Evolutionary conservation across 2,329 filamentous ascomycete species (phyloP).

Genomic region (Trichoderma sp.): DNA sequence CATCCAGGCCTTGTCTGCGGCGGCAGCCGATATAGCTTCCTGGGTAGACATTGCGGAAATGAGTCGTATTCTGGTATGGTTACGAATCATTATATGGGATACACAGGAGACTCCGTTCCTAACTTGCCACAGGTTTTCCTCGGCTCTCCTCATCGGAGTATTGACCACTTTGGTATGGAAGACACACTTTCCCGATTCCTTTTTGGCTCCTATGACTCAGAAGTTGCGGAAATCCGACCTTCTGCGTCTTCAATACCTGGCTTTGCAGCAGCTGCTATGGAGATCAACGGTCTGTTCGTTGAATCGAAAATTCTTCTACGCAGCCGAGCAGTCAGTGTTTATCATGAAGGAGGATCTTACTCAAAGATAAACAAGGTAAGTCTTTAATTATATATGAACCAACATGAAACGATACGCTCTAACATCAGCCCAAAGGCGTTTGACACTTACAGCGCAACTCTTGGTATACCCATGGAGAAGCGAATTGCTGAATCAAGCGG

Average conservation of each 20-base stretch:
- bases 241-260: conserved; percentile 24
- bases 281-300: conserved; percentile 29
- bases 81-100: not conserved
- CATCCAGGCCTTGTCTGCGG: conserved; percentile 14
- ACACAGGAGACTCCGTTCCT: not conserved
- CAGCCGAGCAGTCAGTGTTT: conserved; percentile 24
- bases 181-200: conserved; percentile 29
- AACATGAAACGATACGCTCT: not conserved
- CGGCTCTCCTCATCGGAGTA: conserved; percentile 23
- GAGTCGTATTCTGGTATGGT: conserved; percentile 23
- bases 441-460: conserved; percentile 23
- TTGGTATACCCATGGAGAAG: conserved; percentile 28
- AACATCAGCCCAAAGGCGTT: conserved; percentile 6
- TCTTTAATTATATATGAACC: not conserved
- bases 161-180: conserved; percentile 25
- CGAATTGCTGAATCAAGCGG: conserved; percentile 5
- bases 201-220: conserved; percentile 14
- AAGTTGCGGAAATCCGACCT: conserved; percentile 3
- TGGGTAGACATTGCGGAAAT: conserved; percentile 26
- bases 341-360: not conserved
- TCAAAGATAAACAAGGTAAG: conserved; percentile 20
- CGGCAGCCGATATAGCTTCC: conserved; percentile 9
- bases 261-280: conserved; percentile 22
- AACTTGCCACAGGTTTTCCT: conserved; percentile 23
- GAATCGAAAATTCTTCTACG: conserved; percentile 28